These are phyloP conservation scores for Setaria viridis DNA, from an alignment of 202 grass and related monocot species.

Conservation along the genomic window DNA sequence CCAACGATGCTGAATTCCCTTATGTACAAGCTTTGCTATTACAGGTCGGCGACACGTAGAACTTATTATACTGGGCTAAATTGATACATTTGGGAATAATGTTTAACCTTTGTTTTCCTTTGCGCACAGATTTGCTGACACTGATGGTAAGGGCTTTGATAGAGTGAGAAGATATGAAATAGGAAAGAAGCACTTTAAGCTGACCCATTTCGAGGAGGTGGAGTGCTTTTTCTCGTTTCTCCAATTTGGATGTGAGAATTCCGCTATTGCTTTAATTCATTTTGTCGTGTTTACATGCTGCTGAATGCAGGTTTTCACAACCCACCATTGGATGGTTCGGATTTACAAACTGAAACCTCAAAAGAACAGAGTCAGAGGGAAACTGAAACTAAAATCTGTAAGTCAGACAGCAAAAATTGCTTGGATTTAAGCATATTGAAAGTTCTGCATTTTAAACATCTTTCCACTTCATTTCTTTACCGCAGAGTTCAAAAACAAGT, in stretches of 20 bases:
- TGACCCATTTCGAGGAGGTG: constrained; percentile 99
- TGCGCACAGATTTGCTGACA: constrained; percentile 84
- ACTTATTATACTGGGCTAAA: background rate
- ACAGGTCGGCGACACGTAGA: constrained; percentile 63
- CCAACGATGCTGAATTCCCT: constrained; percentile 98
- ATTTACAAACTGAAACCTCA: constrained; percentile 96
- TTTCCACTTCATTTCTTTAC: background rate
- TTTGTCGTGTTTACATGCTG: background rate
- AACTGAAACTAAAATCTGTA: constrained; percentile 86
- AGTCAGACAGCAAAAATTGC: constrained; percentile 21
- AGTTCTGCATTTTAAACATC: background rate
- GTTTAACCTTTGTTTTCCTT: constrained; percentile 35
- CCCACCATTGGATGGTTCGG: constrained; percentile 99
- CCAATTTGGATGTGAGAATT: background rate
- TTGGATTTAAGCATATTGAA: background rate
- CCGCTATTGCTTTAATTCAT: background rate
- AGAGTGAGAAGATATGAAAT: constrained; percentile 98
- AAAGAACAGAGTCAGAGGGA: constrained; percentile 93
- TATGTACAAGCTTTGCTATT: constrained; percentile 99
- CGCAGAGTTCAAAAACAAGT: constrained; percentile 14
- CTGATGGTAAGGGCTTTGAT: constrained; percentile 95
- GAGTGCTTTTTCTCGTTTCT: constrained; percentile 20
- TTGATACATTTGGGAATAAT: constrained; percentile 22
- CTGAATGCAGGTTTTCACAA: constrained; percentile 85
- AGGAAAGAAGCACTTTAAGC: constrained; percentile 98